These are phyloP conservation scores for Monotropa hypopitys DNA, from an alignment of 179 eudicot species.

Conservation along the genomic window DNA sequence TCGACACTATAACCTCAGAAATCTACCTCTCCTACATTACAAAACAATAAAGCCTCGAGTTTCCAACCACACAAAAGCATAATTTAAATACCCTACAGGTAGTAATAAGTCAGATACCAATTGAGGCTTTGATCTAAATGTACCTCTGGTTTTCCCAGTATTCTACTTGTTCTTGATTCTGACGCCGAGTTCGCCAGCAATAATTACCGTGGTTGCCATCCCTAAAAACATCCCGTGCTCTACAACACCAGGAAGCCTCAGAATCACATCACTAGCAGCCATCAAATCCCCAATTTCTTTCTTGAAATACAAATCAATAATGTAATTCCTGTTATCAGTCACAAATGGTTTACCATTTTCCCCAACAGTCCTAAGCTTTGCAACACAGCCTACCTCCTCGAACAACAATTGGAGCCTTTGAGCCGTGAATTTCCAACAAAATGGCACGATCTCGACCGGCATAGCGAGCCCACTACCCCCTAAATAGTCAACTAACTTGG, in stretches of 20 bases:
- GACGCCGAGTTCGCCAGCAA: slow-evolving; percentile 74
- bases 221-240: slow-evolving; percentile 91
- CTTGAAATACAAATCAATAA: slow-evolving; percentile 66
- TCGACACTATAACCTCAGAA: neutral
- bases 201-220: slow-evolving; percentile 74
- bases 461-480: slow-evolving; percentile 54
- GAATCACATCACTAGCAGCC: slow-evolving; percentile 59
- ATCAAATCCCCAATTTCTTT: slow-evolving; percentile 65
- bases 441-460: slow-evolving; percentile 56
- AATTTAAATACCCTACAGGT: neutral
- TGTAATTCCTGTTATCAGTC: slow-evolving; percentile 70
- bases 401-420: slow-evolving; percentile 29
- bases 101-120: slow-evolving; percentile 6
- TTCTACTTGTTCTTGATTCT: slow-evolving; percentile 45
- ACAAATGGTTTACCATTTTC: slow-evolving; percentile 28
- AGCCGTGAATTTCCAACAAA: slow-evolving; percentile 46
- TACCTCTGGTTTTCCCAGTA: neutral
- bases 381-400: slow-evolving; percentile 31
- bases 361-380: slow-evolving; percentile 26
- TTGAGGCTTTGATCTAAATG: neutral
- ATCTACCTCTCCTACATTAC: neutral
- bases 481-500: slow-evolving; percentile 37
- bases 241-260: slow-evolving; percentile 71
- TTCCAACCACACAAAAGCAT: neutral
- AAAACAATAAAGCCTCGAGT: slow-evolving; percentile 1